These are phyloP conservation scores for Hyaloscypha finlandica DNA, from an alignment of 495 filamentous ascomycete species.

Conservation along the genomic window DNA sequence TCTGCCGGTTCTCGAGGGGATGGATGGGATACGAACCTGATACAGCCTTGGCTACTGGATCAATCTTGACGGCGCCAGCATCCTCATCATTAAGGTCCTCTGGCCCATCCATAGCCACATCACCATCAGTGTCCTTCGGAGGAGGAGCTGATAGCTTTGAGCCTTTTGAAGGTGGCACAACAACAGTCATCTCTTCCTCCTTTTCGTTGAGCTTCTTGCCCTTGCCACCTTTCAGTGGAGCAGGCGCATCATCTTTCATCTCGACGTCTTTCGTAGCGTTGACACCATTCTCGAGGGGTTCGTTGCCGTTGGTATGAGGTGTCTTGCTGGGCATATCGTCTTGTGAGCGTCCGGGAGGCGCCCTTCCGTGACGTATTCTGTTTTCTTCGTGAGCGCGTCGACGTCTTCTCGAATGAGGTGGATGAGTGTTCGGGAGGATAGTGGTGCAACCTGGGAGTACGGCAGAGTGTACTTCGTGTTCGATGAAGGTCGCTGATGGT, in stretches of 20 bases:
- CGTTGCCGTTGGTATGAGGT: constrained; percentile 70
- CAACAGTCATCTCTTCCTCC: constrained; percentile 82
- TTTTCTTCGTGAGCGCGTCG: constrained; percentile 25
- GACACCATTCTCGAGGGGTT: constrained; percentile 73
- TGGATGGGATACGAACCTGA: constrained; percentile 42
- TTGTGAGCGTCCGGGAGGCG: constrained; percentile 19
- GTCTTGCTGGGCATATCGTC: constrained; percentile 62
- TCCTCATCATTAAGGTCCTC: constrained; percentile 49
- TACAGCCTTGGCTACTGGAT: constrained; percentile 63
- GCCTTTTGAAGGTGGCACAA: constrained; percentile 77
- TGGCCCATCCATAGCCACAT: constrained; percentile 69
- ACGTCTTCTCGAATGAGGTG: not conserved
- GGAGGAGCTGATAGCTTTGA: constrained; percentile 62
- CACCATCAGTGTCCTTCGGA: constrained; percentile 66
- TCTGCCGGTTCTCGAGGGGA: not conserved
- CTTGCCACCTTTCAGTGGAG: constrained; percentile 54
- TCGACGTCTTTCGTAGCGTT: constrained; percentile 77
- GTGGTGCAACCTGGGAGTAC: not conserved
- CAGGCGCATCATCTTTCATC: constrained; percentile 75
- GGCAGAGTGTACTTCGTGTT: not conserved
- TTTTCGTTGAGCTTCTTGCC: constrained; percentile 64
- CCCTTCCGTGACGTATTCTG: constrained; percentile 8
- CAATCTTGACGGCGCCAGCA: constrained; percentile 42
- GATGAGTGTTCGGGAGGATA: not conserved
- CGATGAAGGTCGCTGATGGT: not conserved